Base-by-base conservation (phyloP, 805 yeast species). In the Myxozyma monticola region DNA sequence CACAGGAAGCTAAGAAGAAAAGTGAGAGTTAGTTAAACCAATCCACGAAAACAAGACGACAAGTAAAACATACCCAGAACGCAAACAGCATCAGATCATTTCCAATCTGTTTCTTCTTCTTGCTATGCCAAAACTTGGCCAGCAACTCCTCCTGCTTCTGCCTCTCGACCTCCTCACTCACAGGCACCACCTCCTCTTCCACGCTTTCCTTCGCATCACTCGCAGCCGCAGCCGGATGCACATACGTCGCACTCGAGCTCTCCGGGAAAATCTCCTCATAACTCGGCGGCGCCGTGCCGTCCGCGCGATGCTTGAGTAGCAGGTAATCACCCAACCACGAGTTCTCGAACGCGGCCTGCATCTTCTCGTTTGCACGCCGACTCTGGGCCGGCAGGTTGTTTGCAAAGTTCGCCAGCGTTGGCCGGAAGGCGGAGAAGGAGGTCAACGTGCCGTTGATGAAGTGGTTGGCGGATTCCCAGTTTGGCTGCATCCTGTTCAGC, bases 41-140 rank as follows among this genome's bases (percentile, higher is more conserved):
- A n/a, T 9, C n/a, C 45, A 25, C 8, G 12, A 28, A 12, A 12
- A 37, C 31, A 39, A 43, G 37, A 30, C 20, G n/a, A 14, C 37
- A 31, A 28, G 47, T 18, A 4, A 37, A 12, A 30, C 60, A 43
- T 36, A 59, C 56, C 63, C 63, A 60, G 39, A 60, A 60, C n/a
- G 61, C 54, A 52, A 60, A 56, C 38, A 60, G 37, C 63, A 60
- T 60, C 45, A 57, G 36, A 35, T 60, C 63, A 37, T 59, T 58
- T 15, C 59, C 45, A 39, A 57, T 47, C 39, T 53, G 53, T 42
- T 56, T 57, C 43, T 54, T 49, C 42, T 53, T 53, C 42, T 50
- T 54, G 37, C 34, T 50, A 45, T 45, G 46, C 57, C 57, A 53
- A 26, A 54, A 50, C 45, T 54, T 55, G 25, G 46, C 39, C 28